phyloP scores from a whole-genome alignment of 2,329 filamentous ascomycete species.

The Aureobasidium sp. region DNA sequence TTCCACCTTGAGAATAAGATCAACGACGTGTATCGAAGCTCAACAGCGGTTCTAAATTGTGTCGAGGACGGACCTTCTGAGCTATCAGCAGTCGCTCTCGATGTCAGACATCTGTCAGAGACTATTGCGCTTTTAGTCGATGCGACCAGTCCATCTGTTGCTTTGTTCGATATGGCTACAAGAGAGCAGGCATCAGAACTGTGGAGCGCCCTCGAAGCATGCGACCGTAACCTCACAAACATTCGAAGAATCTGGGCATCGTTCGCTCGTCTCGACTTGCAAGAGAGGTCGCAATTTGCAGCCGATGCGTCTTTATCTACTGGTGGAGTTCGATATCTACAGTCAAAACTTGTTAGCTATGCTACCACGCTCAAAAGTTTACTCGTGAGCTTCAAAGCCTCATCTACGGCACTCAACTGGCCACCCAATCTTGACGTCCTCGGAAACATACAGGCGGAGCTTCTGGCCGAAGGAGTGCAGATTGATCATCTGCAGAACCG shows the following conservation, averaged over 20 bases:
- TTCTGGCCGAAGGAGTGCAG: constrained; percentile 10
- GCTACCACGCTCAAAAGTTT: background rate
- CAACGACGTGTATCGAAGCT: background rate
- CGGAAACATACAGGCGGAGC: constrained; percentile 1
- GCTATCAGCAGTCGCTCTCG: background rate
- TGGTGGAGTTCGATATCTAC: background rate
- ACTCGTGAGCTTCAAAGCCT: background rate
- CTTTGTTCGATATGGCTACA: constrained; percentile 6
- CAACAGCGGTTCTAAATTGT: background rate
- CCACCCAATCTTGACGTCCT: constrained; percentile 9
- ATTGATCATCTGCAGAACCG: background rate
- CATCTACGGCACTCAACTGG: constrained; percentile 4
- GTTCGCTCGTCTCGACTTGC: background rate
- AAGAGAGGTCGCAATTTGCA: background rate
- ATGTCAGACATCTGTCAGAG: background rate
- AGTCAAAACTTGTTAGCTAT: constrained; percentile 1
- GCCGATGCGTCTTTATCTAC: background rate
- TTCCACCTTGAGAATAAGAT: constrained; percentile 8
- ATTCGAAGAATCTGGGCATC: background rate
- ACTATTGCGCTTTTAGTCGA: background rate
- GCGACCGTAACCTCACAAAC: background rate
- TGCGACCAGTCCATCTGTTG: background rate
- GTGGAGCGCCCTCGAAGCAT: constrained; percentile 14
- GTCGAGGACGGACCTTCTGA: background rate
- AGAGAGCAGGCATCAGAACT: constrained; percentile 5